Evolutionary conservation across 345 rosid genomes (phyloP).

Genomic region (Heritiera littoralis): DNA sequence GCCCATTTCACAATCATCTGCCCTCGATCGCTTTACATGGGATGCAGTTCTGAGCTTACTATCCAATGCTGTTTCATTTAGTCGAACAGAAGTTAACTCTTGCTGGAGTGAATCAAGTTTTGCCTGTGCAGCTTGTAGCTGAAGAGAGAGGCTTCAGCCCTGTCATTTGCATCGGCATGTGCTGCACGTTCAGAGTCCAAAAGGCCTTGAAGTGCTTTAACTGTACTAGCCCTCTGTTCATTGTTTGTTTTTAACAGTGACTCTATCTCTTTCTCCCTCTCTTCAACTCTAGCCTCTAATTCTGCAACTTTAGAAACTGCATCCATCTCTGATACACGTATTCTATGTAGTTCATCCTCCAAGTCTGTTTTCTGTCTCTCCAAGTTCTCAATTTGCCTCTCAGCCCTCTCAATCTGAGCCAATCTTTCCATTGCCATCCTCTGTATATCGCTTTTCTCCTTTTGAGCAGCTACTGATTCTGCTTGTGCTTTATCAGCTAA

Average conservation of each 20-base stretch:
- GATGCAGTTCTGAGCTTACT: slow-evolving; percentile 74
- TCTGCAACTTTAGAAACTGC: slow-evolving; percentile 66
- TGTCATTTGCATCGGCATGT: slow-evolving; percentile 63
- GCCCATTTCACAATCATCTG: slow-evolving; percentile 63
- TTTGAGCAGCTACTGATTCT: slow-evolving; percentile 80
- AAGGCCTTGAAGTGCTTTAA: slow-evolving; percentile 75
- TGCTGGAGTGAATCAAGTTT: slow-evolving; percentile 81
- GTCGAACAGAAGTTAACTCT: slow-evolving; percentile 71
- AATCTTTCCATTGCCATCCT: slow-evolving; percentile 87
- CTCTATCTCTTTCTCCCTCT: slow-evolving; percentile 95
- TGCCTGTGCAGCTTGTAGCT: slow-evolving; percentile 82
- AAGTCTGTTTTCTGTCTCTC: slow-evolving; percentile 71
- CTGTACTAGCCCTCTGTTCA: slow-evolving; percentile 76
- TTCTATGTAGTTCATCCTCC: slow-evolving; percentile 57
- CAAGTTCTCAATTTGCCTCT: slow-evolving; percentile 77
- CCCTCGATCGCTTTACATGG: slow-evolving; percentile 69
- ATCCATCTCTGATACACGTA: slow-evolving; percentile 66
- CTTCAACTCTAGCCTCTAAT: slow-evolving; percentile 86
- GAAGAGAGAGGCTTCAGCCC: slow-evolving; percentile 85
- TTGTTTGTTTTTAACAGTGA: slow-evolving; percentile 68
- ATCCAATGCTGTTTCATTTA: slow-evolving; percentile 85
- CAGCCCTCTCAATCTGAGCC: slow-evolving; percentile 77
- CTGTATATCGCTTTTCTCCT: slow-evolving; percentile 77
- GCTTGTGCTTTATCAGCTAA: slow-evolving; percentile 82
- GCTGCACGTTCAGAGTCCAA: slow-evolving; percentile 84